Conservation (phyloP, 1,139 yeast genomes). For the Debaryomyces coudertii region DNA sequence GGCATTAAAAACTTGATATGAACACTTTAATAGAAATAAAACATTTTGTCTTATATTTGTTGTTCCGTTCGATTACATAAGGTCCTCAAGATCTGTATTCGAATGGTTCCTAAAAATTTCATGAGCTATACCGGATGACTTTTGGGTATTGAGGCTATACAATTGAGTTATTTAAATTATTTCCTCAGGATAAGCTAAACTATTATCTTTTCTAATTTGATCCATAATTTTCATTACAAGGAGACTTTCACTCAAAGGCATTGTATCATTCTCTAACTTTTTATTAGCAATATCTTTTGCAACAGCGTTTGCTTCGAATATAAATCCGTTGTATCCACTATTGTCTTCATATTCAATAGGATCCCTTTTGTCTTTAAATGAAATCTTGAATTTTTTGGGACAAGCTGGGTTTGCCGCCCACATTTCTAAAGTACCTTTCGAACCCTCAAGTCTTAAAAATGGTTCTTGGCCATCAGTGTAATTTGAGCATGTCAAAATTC, state of each 20-base stretch:
- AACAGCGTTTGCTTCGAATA: conserved; percentile 55
- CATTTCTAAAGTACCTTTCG: conserved; percentile 39
- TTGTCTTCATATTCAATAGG: conserved; percentile 31
- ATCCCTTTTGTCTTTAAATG: conserved; percentile 25
- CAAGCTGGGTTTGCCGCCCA: conserved; percentile 40
- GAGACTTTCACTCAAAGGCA: conserved; percentile 50
- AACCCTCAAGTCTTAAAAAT: conserved; percentile 42
- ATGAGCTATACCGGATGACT: not conserved
- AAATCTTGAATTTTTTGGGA: conserved; percentile 31
- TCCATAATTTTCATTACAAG: conserved; percentile 51
- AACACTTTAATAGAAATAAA: too few species aligned
- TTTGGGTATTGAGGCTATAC: not conserved
- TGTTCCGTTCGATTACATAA: not conserved
- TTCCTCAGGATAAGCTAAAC: conserved; percentile 46
- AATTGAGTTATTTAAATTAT: not conserved
- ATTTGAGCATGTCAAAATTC: conserved; percentile 37
- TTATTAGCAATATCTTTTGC: conserved; percentile 46
- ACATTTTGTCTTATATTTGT: too few species aligned
- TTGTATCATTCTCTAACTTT: conserved; percentile 31
- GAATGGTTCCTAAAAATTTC: not conserved
- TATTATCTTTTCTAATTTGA: conserved; percentile 41
- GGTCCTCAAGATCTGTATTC: not conserved
- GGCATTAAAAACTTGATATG: too few species aligned
- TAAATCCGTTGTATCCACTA: conserved; percentile 45
- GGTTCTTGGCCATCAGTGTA: conserved; percentile 33